These are phyloP conservation scores for Pogostemon cablin DNA, from an alignment of 257 asterid genomes.

Conservation along the genomic window DNA sequence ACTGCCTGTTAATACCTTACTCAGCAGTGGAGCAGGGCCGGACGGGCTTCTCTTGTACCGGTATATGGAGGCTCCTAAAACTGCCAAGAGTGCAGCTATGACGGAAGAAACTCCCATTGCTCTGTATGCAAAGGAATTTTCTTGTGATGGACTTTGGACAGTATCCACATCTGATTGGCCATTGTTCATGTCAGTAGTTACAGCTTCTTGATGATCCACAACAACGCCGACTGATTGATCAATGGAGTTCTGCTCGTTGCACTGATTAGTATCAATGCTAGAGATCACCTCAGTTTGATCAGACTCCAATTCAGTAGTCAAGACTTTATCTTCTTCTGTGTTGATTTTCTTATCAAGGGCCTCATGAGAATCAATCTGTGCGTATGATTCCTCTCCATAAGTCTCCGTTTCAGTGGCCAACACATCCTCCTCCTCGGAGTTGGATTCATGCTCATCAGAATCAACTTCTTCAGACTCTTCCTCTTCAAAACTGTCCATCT, in stretches of 20 bases:
- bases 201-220: constrained; percentile 29
- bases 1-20: constrained; percentile 16
- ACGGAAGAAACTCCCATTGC: constrained; percentile 36
- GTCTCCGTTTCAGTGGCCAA: constrained; percentile 16
- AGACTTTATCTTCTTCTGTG: constrained; percentile 25
- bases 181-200: constrained; percentile 26
- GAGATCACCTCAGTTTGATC: constrained; percentile 30
- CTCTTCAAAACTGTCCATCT: constrained; percentile 31
- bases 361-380: background rate
- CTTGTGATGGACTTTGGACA: constrained; percentile 28
- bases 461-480: constrained; percentile 25
- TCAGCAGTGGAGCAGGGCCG: constrained; percentile 15
- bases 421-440: constrained; percentile 11
- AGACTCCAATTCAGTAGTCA: constrained; percentile 24
- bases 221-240: constrained; percentile 23
- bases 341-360: background rate
- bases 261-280: background rate
- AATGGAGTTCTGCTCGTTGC: background rate
- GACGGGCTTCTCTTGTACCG: constrained; percentile 28
- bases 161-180: constrained; percentile 6
- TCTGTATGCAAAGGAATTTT: background rate
- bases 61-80: constrained; percentile 32
- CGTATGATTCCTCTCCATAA: background rate
- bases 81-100: constrained; percentile 40
- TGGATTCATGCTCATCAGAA: constrained; percentile 35